Base-by-base conservation (phyloP, 768 basidiomycete species). In the Russula sp. region DNA sequence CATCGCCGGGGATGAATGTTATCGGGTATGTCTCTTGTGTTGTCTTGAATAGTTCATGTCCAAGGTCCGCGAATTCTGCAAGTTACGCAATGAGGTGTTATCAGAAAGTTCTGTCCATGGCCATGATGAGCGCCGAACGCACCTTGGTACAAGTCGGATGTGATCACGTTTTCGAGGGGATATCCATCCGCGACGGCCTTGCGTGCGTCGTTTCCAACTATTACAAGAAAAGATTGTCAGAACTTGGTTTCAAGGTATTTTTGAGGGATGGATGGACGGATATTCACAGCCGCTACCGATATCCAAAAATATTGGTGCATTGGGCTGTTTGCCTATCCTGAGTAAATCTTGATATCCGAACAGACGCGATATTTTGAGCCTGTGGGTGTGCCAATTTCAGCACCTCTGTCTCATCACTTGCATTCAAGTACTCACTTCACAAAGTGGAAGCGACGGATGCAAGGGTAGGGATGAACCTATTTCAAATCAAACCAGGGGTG, bases 31-130 rank as follows among this genome's bases (percentile, higher is more conserved):
- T 75, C 42, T 78, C 72, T 0, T 79, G 77, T 0, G 75, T 81
- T 3, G 80, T 76, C 54, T 70, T 76, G 73, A 86, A 88, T 16
- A 88, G 74, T 46, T 79, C 74, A 63, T 87, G 84, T 0, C 86
- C 86, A 3, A 79, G 74, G 7, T 81, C 75, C 85, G 84, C 87
- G 64, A 83, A 82, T 10, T 73, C 85, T 86, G 57, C 42, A 39
- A 36, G 3, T 16, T 2, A 4, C 16, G 18, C 16, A 61, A 38
- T n/a, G 14, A 56, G 16, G 34, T 8, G 35, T 29, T 7, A 25
- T 41, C 34, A n/a, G 1, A 45, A n/a, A n/a, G 13, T 18, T 14
- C n/a, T 9, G 25, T 47, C n/a, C n/a, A 35, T 20, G 32, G 11
- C 13, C 9, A 5, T 20, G 50, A 5, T 20, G 50, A 10, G 32